Evolutionary conservation across 1,284 basidiomycete genomes (phyloP), one percentile per base, ranked within the genome.

Genomic region (Cystobasidium slooffiae): DNA sequence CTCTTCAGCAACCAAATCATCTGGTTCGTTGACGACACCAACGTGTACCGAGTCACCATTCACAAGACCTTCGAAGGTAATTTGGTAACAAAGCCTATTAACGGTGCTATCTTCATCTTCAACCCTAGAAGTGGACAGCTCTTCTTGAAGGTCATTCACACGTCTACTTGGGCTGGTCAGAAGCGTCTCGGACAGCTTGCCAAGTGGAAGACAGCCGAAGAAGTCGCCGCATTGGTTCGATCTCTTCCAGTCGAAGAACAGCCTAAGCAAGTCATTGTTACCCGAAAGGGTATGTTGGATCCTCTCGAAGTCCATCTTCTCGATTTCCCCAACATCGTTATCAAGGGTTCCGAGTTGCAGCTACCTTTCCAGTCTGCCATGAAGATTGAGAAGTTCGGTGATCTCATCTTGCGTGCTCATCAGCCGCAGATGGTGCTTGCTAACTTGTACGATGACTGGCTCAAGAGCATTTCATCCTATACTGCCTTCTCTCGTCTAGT

Each of bases 41-140:
- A 99, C 80, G 97, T 99, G 37, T 99, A 99, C 84, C 94, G 97
- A 61, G 97, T 99, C 72, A 99, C 96, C 8, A 99, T 99, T 81
- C 97, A 99, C 86, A 97, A 98, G 86, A 99, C 96, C 7, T 99
- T 99, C 83, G 97, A 99, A 85, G 97, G 95, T 82, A 99, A 99
- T 84, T 88, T 67, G 88, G 99, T 97, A 20, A 99, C 97, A 43
- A 99, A 99, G 84, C 97, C 97, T 1, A 98, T 99, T 86, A 98
- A 99, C 82, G 96, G 96, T 76, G 96, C 95, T 22, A 98, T 99
- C 85, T 98, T 99, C 86, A 99, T 99, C 82, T 97, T 99, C 87
- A 99, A 99, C 84, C 97, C 97, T 78, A 90, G 97, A 75, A 98
- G 97, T 16, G 97, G 97, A 44, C 97, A 99, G 81, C 85, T 99